Base-by-base conservation (phyloP, 371 early-diverging fungal species). In the Haplosporangium sp. region DNA sequence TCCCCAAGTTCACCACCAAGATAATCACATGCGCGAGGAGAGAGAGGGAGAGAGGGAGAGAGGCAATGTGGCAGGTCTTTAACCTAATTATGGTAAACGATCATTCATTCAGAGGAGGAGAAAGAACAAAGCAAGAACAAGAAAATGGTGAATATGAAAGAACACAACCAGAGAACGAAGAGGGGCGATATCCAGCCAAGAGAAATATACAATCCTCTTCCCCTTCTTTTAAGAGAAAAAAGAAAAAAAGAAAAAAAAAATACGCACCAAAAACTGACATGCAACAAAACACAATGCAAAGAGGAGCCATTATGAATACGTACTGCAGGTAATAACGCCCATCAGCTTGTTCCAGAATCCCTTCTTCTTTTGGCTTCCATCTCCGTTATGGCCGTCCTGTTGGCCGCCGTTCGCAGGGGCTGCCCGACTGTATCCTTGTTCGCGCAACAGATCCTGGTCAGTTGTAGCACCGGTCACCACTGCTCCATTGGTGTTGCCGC, bases 301-400 rank as follows among this genome's bases (percentile, higher is more conserved):
- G 40, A 14, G 5, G 38, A 0, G 23, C 42, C 20, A 46, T 3
- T 20, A 57, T 60, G 36, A 36, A 41, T 61, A 82, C 81, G 61
- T 80, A 80, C 82, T 82, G 69, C 82, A 82, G 41, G 82, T 82
- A 50, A 82, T 82, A 46, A 82, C 81, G 58, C 82, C 76, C 18
- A 82, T 75, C 18, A 82, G 62, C 61, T 82, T 82, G 75, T 75
- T 80, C 81, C 80, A 80, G 75, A 82, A 76, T 21, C 82, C 74
- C 51, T 77, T 77, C 77, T 75, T 75, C 81, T 80, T 70, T 53
- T 77, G 76, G 59, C 76, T 73, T 48, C 70, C 80, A 21, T 80
- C 81, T 38, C 60, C 64, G 52, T 73, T 59, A 8, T 75, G 72
- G 11, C 64, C 77, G 55, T 80, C 69, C 13, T 66, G 73, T 40